Conservation (phyloP, 768 basidiomycete species). For the Brasilioporus rufonigricans region DNA sequence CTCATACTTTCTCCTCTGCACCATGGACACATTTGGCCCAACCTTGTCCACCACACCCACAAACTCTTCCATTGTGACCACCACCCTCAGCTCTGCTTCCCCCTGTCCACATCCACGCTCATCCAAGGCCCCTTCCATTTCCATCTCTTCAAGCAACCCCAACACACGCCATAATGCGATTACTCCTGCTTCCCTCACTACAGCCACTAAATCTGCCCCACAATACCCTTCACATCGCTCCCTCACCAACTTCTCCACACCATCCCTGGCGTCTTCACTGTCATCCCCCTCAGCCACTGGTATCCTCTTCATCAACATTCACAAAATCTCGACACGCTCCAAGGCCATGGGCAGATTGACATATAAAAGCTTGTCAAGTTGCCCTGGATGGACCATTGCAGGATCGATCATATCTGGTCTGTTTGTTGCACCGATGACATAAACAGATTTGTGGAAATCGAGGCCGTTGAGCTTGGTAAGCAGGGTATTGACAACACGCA, state of each 20-base stretch:
- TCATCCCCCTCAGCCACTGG: not conserved
- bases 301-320: not conserved
- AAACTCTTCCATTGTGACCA: not conserved
- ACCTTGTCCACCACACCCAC: not conserved
- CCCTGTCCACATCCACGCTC: not conserved
- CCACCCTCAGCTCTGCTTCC: not conserved
- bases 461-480: not conserved
- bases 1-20: not conserved
- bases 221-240: not conserved
- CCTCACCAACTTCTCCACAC: not conserved
- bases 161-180: not conserved
- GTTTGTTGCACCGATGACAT: slow-evolving; percentile 94
- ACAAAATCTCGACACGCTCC: slow-evolving; percentile 81
- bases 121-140: not conserved
- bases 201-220: not conserved
- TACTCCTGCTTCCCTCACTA: not conserved
- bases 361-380: slow-evolving; percentile 91
- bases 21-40: not conserved
- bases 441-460: slow-evolving; percentile 45
- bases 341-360: slow-evolving; percentile 76
- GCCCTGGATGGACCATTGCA: slow-evolving; percentile 95
- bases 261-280: not conserved
- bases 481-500: not conserved
- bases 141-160: not conserved
- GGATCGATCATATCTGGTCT: slow-evolving; percentile 97